A percentile compares a stretch with the other conserved stretches of the same genome.
These are phyloP conservation scores for Trichoderma sp. DNA, from an alignment of 2,329 filamentous ascomycete genomes.

Conservation along the genomic window DNA sequence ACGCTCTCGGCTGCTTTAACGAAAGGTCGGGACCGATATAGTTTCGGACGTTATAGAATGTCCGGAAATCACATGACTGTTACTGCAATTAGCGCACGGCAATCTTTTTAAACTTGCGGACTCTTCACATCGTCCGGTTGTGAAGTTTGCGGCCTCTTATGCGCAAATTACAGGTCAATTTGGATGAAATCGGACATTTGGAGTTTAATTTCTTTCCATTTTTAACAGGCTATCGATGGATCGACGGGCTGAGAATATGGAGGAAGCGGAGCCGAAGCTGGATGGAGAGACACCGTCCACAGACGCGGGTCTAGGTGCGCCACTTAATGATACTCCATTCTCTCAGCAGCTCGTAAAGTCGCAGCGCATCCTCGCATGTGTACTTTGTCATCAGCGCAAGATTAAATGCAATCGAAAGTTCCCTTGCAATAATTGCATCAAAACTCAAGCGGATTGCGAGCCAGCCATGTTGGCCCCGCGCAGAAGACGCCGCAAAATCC, in stretches of 20 bases:
- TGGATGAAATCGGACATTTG: background rate
- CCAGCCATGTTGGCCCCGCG: constrained; percentile 42
- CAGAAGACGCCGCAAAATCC: constrained; percentile 46
- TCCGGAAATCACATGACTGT: background rate
- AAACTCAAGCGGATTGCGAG: constrained; percentile 46
- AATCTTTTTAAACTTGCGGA: background rate
- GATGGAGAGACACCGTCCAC: background rate
- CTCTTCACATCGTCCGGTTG: background rate
- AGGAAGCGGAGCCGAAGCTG: background rate
- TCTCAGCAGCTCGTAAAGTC: background rate
- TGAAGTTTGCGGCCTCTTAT: background rate
- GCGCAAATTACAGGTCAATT: background rate
- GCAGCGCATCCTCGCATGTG: constrained; percentile 40
- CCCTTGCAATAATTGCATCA: constrained; percentile 58
- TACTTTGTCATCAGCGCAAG: constrained; percentile 65
- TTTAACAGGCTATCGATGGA: background rate
- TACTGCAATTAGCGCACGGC: background rate
- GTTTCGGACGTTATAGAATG: background rate
- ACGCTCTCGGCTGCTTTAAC: background rate
- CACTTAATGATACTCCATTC: background rate
- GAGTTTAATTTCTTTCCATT: background rate
- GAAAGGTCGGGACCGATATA: background rate
- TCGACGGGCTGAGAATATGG: background rate
- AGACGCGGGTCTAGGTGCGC: background rate
- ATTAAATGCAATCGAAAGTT: constrained; percentile 61